phyloP scores from a whole-genome alignment of 2,329 filamentous ascomycete species.

The Fusarium sp. region DNA sequence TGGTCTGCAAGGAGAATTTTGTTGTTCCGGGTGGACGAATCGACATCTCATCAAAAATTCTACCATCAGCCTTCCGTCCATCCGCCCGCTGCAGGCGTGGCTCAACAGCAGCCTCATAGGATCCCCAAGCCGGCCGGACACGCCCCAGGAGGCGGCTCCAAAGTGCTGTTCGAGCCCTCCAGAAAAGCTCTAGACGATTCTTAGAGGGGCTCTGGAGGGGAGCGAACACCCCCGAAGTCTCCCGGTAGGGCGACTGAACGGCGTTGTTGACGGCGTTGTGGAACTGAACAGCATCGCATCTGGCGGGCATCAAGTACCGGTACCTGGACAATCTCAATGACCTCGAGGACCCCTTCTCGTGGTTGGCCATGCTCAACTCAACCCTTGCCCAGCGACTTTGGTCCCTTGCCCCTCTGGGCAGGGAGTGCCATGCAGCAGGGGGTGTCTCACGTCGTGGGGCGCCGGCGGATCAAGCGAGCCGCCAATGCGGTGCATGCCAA shows the following conservation, averaged over 20 bases:
- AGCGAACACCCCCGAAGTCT: constrained; percentile 41
- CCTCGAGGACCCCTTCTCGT: constrained; percentile 34
- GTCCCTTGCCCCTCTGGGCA: constrained; percentile 31
- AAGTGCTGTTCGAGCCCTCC: constrained; percentile 27
- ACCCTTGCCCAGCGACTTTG: constrained; percentile 30
- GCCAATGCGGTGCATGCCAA: constrained; percentile 46
- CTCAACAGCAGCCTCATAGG: constrained; percentile 45
- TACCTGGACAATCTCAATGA: constrained; percentile 28
- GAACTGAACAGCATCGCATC: constrained; percentile 5
- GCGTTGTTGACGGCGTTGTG: constrained; percentile 1
- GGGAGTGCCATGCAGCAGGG: constrained; percentile 40
- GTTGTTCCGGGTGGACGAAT: constrained; percentile 37
- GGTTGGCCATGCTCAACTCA: constrained; percentile 34
- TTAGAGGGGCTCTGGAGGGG: constrained; percentile 5
- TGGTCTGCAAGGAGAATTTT: constrained; percentile 27
- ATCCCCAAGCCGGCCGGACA: constrained; percentile 14
- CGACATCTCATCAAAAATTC: constrained; percentile 41
- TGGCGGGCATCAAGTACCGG: constrained; percentile 33
- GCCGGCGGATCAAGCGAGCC: constrained; percentile 45
- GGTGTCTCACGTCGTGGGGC: constrained; percentile 40
- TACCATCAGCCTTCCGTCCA: constrained; percentile 41
- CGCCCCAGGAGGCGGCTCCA: constrained; percentile 17
- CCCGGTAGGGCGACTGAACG: constrained; percentile 32
- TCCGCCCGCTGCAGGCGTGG: constrained; percentile 37
- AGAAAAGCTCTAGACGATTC: constrained; percentile 17